Base-by-base conservation (phyloP, 768 basidiomycete species). In the Tephrocybe sp. region DNA sequence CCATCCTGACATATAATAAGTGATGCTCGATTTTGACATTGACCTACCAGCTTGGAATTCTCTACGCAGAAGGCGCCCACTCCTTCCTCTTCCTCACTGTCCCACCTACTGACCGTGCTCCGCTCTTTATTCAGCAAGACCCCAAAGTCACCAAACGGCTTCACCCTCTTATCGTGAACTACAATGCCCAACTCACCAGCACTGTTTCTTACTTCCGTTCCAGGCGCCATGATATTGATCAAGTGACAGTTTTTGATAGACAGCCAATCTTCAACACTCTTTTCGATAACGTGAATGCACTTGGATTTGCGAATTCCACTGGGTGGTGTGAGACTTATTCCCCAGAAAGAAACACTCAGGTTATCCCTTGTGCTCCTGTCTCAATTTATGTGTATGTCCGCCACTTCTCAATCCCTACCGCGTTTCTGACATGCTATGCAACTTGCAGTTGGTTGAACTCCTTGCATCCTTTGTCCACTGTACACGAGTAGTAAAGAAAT, bases 41-140 rank as follows among this genome's bases (percentile, higher is more conserved):
- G n/a, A n/a, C n/a, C n/a, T n/a, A n/a, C n/a, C n/a, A 78, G 76
- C 67, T 81, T 25, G 78, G 80, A 34, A 67, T 70, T 12, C 68
- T 80, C 16, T 74, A 76, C 59, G 45, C 61, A 1, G 60, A 67
- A 34, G 83, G 82, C 16, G 82, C 77, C 9, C 75, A 79, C 25
- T 76, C 79, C 47, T 84, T 84, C 67, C 64, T 84, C 15, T 80
- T 84, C 66, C 69, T 84, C 44, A 83, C 77, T 25, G 80, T 85
- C 13, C 83, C 82, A 3, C 80, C 81, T 1, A 69, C 74, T n/a
- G 65, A 84, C 44, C 70, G 80, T 25, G 72, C 81, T 3, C 82
- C 82, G 2, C 68, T 82, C 3, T 61, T 64, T 45, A 51, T 69
- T 11, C 60, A 66, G 55, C 68, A 70, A 75, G 79, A 63, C 49